phyloP scores from a whole-genome alignment of 2,329 filamentous ascomycete genomes.

The Colletotrichum cuscutae region DNA sequence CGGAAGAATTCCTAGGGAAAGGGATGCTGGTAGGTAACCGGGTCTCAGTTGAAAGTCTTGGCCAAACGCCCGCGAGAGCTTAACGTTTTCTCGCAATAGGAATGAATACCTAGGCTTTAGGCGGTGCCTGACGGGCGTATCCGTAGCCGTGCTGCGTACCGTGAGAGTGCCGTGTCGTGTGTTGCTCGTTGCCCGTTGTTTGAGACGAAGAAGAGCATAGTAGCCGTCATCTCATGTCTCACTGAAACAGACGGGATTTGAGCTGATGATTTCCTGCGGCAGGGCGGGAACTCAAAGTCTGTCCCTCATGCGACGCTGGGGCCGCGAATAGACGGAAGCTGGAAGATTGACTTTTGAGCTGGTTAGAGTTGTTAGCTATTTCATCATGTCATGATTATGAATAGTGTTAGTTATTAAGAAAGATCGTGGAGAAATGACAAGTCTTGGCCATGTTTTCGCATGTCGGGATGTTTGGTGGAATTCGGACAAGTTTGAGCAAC shows the following conservation, averaged over 20 bases:
- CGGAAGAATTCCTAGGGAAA: not conserved
- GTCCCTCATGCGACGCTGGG: not conserved
- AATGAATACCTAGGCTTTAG: slow-evolving; percentile 10
- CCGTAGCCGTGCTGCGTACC: not conserved
- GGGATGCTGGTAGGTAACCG: not conserved
- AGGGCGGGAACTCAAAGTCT: slow-evolving; percentile 18
- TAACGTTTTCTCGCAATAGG: not conserved
- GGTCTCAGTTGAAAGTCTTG: slow-evolving; percentile 12
- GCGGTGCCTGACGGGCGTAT: not conserved
- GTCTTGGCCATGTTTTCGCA: not conserved
- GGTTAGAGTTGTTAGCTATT: not conserved
- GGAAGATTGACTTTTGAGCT: not conserved
- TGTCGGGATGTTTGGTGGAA: not conserved
- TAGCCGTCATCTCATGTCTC: slow-evolving; percentile 27
- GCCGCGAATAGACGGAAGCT: not conserved
- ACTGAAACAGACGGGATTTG: slow-evolving; percentile 28
- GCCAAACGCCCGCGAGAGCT: not conserved
- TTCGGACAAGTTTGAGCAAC: not conserved
- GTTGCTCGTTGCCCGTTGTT: slow-evolving; percentile 5
- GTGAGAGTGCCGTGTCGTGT: not conserved
- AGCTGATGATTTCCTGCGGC: slow-evolving; percentile 13
- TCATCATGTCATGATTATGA: not conserved
- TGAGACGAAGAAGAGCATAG: slow-evolving; percentile 8
- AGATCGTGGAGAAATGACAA: not conserved
- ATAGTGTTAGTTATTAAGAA: not conserved